phyloP scores from a whole-genome alignment of 805 yeast genomes.

The Komagataella pseudopastoris region DNA sequence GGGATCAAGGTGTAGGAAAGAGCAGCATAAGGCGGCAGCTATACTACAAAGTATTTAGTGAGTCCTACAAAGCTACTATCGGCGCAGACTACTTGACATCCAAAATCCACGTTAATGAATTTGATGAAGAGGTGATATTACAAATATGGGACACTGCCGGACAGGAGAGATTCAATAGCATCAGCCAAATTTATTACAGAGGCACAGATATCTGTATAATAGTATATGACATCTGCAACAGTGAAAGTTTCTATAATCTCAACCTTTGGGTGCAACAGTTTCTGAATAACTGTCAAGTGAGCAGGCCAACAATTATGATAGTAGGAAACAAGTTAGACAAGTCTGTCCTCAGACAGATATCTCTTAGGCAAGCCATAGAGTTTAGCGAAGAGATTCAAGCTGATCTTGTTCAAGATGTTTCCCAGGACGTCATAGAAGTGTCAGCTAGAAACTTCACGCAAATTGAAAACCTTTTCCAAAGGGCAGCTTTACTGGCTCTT shows the following conservation, averaged over 20 bases:
- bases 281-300: slow-evolving; percentile 31
- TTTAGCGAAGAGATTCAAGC: slow-evolving; percentile 10
- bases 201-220: slow-evolving; percentile 44
- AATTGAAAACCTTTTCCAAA: slow-evolving; percentile 12
- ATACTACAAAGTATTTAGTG: slow-evolving; percentile 39
- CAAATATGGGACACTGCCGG: slow-evolving; percentile 93
- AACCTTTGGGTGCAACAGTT: slow-evolving; percentile 32
- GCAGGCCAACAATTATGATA: slow-evolving; percentile 31
- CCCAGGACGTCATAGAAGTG: slow-evolving; percentile 14
- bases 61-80: slow-evolving; percentile 43
- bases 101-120: slow-evolving; percentile 10
- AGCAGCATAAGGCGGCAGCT: slow-evolving; percentile 43
- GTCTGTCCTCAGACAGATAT: slow-evolving; percentile 13
- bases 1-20: slow-evolving; percentile 49
- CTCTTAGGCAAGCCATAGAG: slow-evolving; percentile 17
- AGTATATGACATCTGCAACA: slow-evolving; percentile 40
- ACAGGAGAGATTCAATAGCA: slow-evolving; percentile 75
- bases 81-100: slow-evolving; percentile 46
- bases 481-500: slow-evolving; percentile 8
- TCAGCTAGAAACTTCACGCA: slow-evolving; percentile 14
- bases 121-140: slow-evolving; percentile 20
- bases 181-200: slow-evolving; percentile 40
- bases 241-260: slow-evolving; percentile 33
- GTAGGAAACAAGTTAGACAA: slow-evolving; percentile 41
- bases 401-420: slow-evolving; percentile 11